Percentiles rank a stretch among this genome's conserved stretches.
These are phyloP conservation scores for Takashimella koratensis DNA, from an alignment of 1,284 basidiomycete species.

Conservation along the genomic window DNA sequence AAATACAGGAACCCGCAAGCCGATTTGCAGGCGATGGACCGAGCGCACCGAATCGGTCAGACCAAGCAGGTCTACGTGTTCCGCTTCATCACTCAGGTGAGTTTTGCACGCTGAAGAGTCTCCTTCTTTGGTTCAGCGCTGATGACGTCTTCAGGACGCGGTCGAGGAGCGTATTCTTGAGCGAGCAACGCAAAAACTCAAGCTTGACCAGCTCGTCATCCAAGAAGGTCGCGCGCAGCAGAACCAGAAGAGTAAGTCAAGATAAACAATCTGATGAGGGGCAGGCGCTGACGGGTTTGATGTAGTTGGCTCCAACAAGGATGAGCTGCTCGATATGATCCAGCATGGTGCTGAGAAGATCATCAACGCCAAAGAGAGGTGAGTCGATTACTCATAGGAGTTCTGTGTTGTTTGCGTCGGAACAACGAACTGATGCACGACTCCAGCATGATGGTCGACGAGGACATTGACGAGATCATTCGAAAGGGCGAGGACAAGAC, in stretches of 20 bases:
- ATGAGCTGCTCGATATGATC: slow-evolving; percentile 97
- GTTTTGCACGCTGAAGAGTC: not conserved
- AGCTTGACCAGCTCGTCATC: slow-evolving; percentile 95
- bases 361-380: slow-evolving; percentile 65
- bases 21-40: slow-evolving; percentile 98
- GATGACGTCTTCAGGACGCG: slow-evolving; percentile 55
- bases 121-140: not conserved
- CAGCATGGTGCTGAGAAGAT: slow-evolving; percentile 97
- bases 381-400: slow-evolving; percentile 57
- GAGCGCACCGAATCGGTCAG: slow-evolving; percentile 97
- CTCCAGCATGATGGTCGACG: slow-evolving; percentile 72
- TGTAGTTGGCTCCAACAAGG: slow-evolving; percentile 82
- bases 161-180: slow-evolving; percentile 98
- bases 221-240: slow-evolving; percentile 77
- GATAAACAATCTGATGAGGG: too few relatives aligned
- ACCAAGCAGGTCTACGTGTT: slow-evolving; percentile 99
- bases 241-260: slow-evolving; percentile 41
- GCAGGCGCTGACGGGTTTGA: not conserved
- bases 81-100: slow-evolving; percentile 87
- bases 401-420: slow-evolving; percentile 11
- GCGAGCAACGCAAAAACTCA: slow-evolving; percentile 91
- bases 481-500: slow-evolving; percentile 88
- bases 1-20: slow-evolving; percentile 89
- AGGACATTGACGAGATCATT: slow-evolving; percentile 94
- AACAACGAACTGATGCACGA: slow-evolving; percentile 10